Percentiles rank a stretch among this genome's conserved stretches.
Evolutionary conservation across 306 rosid species (phyloP).

Genomic region (Sindora glabra): DNA sequence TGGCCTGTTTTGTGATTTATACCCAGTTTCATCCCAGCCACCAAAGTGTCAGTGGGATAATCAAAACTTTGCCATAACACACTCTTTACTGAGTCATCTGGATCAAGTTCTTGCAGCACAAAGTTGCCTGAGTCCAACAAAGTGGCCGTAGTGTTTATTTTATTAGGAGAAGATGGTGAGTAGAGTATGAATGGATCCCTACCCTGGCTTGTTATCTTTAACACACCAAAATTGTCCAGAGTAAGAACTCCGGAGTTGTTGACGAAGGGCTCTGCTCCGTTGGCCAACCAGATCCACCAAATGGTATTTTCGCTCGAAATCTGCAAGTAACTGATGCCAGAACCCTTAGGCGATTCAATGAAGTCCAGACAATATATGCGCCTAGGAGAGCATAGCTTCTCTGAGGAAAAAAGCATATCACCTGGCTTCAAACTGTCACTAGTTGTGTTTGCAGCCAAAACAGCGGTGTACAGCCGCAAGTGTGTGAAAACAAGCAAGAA

Average conservation of each 20-base stretch:
- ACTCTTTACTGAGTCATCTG: not conserved
- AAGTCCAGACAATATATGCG: not conserved
- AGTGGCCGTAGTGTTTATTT: not conserved
- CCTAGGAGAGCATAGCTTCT: not conserved
- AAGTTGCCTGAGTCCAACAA: slow-evolving; percentile 22
- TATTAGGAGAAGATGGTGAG: not conserved
- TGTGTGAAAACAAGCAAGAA: too few species aligned
- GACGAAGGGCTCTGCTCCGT: not conserved
- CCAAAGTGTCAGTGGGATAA: not conserved
- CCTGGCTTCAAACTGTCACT: not conserved
- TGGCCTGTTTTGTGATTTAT: not conserved
- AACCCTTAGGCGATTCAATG: too few species aligned
- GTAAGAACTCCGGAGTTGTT: not conserved
- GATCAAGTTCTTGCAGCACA: slow-evolving; percentile 8
- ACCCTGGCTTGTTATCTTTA: slow-evolving; percentile 5
- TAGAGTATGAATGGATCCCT: not conserved
- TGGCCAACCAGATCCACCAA: not conserved
- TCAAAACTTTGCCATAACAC: slow-evolving; percentile 26
- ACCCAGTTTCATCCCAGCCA: slow-evolving; percentile 26
- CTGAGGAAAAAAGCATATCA: not conserved
- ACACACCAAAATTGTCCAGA: not conserved
- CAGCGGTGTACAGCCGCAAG: too few species aligned
- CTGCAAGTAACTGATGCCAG: too few species aligned
- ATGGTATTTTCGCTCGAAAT: too few species aligned
- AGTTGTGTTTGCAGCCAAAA: too few species aligned